phyloP scores from a whole-genome alignment of 1,284 basidiomycete species.

The Phenoliferia sp. region DNA sequence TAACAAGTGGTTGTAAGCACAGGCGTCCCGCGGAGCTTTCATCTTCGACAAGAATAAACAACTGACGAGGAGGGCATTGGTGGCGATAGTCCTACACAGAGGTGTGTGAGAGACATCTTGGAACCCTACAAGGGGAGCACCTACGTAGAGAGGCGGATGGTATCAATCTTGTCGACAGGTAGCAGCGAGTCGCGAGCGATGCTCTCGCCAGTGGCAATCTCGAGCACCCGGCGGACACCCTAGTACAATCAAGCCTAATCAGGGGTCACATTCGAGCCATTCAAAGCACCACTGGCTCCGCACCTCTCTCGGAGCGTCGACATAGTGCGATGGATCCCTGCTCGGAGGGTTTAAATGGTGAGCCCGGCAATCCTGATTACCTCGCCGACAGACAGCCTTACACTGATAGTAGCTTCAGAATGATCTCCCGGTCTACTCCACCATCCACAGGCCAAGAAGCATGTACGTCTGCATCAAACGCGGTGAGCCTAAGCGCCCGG shows the following conservation, averaged over 20 bases:
- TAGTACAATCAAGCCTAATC: no score
- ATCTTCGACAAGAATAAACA: no score
- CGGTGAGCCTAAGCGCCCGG: background rate
- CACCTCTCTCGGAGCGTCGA: constrained; percentile 80
- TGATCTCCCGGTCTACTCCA: constrained; percentile 35
- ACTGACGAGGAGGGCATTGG: constrained; percentile 89
- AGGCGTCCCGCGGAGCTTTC: no score
- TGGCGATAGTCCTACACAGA: constrained; percentile 67
- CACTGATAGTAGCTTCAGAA: constrained; percentile 44
- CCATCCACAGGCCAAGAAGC: background rate
- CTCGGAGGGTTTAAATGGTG: no score
- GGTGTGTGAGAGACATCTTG: background rate
- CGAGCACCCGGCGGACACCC: constrained; percentile 82
- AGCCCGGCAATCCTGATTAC: no score
- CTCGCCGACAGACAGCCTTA: background rate
- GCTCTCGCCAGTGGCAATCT: constrained; percentile 62
- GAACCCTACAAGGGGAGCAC: background rate
- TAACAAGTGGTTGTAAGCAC: no score
- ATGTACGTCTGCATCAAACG: background rate
- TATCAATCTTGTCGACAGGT: constrained; percentile 77
- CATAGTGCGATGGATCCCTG: constrained; percentile 60
- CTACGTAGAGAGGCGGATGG: constrained; percentile 59
- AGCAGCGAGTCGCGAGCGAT: constrained; percentile 64
- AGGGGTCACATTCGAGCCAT: no score
- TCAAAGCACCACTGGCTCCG: no score